phyloP scores from a whole-genome alignment of 371 early-diverging fungal species.

The Haplosporangium sp. region DNA sequence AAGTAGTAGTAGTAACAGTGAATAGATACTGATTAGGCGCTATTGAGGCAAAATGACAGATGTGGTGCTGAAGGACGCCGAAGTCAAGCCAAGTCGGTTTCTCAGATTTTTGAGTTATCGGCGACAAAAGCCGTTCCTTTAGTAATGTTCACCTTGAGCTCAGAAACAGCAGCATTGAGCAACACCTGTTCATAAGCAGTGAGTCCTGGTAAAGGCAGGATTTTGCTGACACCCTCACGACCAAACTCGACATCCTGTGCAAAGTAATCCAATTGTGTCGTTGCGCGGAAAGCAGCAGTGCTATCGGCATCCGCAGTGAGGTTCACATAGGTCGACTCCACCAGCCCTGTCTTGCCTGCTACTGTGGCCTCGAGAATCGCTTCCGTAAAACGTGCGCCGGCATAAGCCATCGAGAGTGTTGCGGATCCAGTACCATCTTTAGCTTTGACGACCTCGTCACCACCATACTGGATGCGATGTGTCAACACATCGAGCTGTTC shows the following conservation, averaged over 20 bases:
- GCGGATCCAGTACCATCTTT: conserved; percentile 87
- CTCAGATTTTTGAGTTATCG: conserved; percentile 27
- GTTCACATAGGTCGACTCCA: conserved; percentile 84
- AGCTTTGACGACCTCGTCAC: conserved; percentile 96
- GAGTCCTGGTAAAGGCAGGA: conserved; percentile 75
- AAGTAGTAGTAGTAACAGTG: no score
- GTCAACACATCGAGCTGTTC: conserved; percentile 80
- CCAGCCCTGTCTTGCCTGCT: conserved; percentile 70
- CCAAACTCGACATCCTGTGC: conserved; percentile 88
- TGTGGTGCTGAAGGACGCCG: no score
- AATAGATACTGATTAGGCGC: no score
- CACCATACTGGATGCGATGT: conserved; percentile 90
- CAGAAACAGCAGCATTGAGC: conserved; percentile 72
- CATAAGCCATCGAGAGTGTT: conserved; percentile 92
- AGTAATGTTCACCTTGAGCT: conserved; percentile 83
- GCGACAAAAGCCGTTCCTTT: conserved; percentile 71
- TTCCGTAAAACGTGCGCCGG: conserved; percentile 87
- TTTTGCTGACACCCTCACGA: conserved; percentile 77
- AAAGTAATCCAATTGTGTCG: conserved; percentile 77
- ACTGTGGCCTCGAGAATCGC: conserved; percentile 80
- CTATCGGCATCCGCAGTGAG: conserved; percentile 63
- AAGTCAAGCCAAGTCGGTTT: not conserved
- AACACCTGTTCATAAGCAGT: conserved; percentile 78
- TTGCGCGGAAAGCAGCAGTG: conserved; percentile 26
- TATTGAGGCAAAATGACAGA: no score